Evolutionary conservation across 2,329 filamentous ascomycete species (phyloP).

Genomic region (Gaeumannomyces sp.): DNA sequence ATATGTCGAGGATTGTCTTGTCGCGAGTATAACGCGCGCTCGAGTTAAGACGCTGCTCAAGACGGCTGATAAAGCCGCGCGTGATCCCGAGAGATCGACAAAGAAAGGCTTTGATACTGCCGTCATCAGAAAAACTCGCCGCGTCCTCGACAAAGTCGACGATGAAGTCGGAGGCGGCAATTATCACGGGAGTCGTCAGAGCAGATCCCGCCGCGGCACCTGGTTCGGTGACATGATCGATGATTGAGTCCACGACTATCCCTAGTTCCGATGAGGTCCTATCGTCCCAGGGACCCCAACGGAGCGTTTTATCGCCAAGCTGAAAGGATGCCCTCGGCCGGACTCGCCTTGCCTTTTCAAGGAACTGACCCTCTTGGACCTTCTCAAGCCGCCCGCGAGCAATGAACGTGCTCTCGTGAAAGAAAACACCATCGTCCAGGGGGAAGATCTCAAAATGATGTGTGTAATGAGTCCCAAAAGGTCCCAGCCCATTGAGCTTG

Average conservation of each 20-base stretch:
- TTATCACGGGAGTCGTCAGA: slow-evolving; percentile 2
- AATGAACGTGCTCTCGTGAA: slow-evolving; percentile 53
- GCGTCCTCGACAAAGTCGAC: slow-evolving; percentile 40
- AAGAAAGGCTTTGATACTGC: slow-evolving; percentile 34
- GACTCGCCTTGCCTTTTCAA: slow-evolving; percentile 23
- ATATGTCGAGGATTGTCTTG: slow-evolving; percentile 28
- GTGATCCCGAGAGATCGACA: slow-evolving; percentile 38
- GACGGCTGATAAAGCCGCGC: slow-evolving; percentile 31
- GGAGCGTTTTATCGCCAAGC: slow-evolving; percentile 42
- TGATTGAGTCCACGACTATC: slow-evolving; percentile 53
- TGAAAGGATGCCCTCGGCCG: slow-evolving; percentile 31
- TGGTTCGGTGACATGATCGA: slow-evolving; percentile 30
- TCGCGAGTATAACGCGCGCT: slow-evolving; percentile 15
- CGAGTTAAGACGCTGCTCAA: slow-evolving; percentile 20
- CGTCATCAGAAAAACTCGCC: slow-evolving; percentile 31
- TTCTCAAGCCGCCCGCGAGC: slow-evolving; percentile 45
- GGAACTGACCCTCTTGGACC: slow-evolving; percentile 26
- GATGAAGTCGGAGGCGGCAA: slow-evolving; percentile 37
- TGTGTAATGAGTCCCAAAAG: slow-evolving; percentile 55
- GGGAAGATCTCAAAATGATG: slow-evolving; percentile 59
- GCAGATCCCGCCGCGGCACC: neutral
- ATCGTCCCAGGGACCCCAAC: slow-evolving; percentile 53
- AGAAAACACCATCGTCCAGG: slow-evolving; percentile 48
- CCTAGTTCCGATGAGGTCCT: slow-evolving; percentile 56
- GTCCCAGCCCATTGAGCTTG: slow-evolving; percentile 49